Evolutionary conservation across 768 basidiomycete genomes (phyloP), one percentile per base, ranked within the genome.

Genomic region (Mrakia frigida): DNA sequence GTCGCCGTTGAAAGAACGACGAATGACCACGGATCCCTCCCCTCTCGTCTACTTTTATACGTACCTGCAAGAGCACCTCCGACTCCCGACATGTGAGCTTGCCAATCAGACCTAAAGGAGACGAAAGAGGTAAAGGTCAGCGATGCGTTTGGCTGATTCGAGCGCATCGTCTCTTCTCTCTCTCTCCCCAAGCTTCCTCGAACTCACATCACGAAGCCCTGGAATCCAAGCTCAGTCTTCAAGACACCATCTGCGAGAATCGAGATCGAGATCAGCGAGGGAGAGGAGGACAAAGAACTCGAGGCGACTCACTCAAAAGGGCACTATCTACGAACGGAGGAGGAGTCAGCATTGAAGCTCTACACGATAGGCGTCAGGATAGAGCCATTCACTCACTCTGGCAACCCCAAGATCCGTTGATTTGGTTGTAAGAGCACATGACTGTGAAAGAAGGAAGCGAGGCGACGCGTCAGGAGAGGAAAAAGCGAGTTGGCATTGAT

Each of bases 161-260:
- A 10, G n/a, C 43, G 43, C 9, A 10, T 14, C 9, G 2, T 2
- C 13, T 46, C 43, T 2, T 14, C 14, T 14, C 9, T 9, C 9
- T 6, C 16, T 14, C n/a, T n/a, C n/a, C n/a, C n/a, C n/a, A n/a
- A n/a, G n/a, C n/a, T n/a, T n/a, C n/a, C n/a, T n/a, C 43, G 16
- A 9, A 53, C n/a, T 23, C 79, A 80, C 79, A 84, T 79, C 68
- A 84, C 78, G 65, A 81, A 82, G 89, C 77, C 86, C 85, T 90
- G 90, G 86, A 92, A 93, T 11, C 89, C 91, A 71, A 86, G 87
- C 82, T 93, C 90, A 67, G 86, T 84, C 84, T 92, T 92, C 76
- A 92, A 84, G 23, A 93, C 88, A 83, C 89, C 86, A 79, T 91
- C 90, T 39, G 16, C 14, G 35, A 1, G 35, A 37, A 35, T 23